A percentile compares a stretch with the other conserved stretches of the same genome.
These are phyloP conservation scores for Auriculariales sp. DNA, from an alignment of 768 basidiomycete genomes.

Conservation along the genomic window DNA sequence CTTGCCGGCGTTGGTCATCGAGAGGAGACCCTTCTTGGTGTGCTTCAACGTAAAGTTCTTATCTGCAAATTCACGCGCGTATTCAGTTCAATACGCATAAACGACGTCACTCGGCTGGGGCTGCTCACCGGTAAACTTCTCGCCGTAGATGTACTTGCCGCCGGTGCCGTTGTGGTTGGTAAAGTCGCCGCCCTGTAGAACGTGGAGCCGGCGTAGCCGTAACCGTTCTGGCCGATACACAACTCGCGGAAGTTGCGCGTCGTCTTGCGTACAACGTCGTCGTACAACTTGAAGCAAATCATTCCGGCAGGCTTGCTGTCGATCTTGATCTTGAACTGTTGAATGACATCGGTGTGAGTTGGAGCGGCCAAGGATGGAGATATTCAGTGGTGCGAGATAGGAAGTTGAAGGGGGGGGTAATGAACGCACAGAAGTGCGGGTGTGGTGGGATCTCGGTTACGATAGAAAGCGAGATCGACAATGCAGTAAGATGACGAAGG, in stretches of 20 bases:
- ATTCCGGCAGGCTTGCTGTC: conserved; percentile 45
- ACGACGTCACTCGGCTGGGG: no score
- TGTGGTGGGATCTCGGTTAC: no score
- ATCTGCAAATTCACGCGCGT: conserved; percentile 39
- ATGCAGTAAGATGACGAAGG: no score
- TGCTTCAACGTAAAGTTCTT: conserved; percentile 78
- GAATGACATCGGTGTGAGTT: no score
- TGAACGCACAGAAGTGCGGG: no score
- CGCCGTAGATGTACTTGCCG: conserved; percentile 20
- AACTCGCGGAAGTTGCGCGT: conserved; percentile 71
- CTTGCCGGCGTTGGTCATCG: conserved; percentile 67
- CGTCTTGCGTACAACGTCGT: conserved; percentile 72
- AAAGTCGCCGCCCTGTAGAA: conserved; percentile 77
- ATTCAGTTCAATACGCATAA: neutral
- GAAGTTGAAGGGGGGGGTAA: no score
- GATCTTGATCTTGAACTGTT: conserved; percentile 20
- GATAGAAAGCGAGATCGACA: no score
- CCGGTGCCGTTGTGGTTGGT: conserved; percentile 42
- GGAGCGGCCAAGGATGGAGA: no score
- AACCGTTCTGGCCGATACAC: conserved; percentile 48
- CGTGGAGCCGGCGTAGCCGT: conserved; percentile 51
- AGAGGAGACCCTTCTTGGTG: conserved; percentile 48
- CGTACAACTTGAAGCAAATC: conserved; percentile 72
- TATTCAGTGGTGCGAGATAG: no score
- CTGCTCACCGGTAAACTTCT: conserved; percentile 42